phyloP scores from a whole-genome alignment of 768 basidiomycete species.

The Boletus rubropictus region DNA sequence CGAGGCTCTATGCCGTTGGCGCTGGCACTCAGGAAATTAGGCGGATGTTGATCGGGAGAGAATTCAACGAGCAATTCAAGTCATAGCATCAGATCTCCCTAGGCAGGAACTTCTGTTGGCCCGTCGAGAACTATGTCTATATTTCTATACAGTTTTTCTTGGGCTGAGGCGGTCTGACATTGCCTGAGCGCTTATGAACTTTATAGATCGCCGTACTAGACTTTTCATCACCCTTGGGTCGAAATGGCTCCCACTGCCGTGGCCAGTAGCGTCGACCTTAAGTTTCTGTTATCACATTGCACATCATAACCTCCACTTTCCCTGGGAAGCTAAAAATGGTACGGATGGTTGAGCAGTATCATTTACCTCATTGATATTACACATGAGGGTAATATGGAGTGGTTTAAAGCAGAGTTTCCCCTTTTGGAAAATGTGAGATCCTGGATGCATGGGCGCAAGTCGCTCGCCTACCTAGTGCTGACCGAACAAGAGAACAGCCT shows the following conservation, averaged over 20 bases:
- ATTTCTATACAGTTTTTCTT: not conserved
- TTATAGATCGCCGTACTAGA: no score
- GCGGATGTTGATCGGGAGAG: conserved; percentile 89
- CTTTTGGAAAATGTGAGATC: conserved; percentile 17
- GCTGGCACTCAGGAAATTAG: conserved; percentile 97
- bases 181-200: not conserved
- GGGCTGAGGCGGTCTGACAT: not conserved
- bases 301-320: not conserved
- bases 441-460: not conserved
- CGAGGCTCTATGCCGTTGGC: conserved; percentile 86
- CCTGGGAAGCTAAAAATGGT: not conserved
- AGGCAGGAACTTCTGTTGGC: not conserved
- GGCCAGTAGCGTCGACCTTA: no score
- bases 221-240: no score
- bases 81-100: conserved; percentile 6
- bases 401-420: conserved; percentile 31
- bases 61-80: conserved; percentile 73
- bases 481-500: conserved; percentile 78
- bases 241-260: not conserved
- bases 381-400: not conserved
- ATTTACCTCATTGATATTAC: conserved; percentile 3
- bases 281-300: not conserved
- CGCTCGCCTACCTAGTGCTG: conserved; percentile 63
- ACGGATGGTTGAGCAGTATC: not conserved
- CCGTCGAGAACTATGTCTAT: not conserved